Evolutionary conservation across 2,329 filamentous ascomycete genomes (phyloP), one percentile per base, ranked within the genome.

Genomic region (Colletotrichum scovillei): DNA sequence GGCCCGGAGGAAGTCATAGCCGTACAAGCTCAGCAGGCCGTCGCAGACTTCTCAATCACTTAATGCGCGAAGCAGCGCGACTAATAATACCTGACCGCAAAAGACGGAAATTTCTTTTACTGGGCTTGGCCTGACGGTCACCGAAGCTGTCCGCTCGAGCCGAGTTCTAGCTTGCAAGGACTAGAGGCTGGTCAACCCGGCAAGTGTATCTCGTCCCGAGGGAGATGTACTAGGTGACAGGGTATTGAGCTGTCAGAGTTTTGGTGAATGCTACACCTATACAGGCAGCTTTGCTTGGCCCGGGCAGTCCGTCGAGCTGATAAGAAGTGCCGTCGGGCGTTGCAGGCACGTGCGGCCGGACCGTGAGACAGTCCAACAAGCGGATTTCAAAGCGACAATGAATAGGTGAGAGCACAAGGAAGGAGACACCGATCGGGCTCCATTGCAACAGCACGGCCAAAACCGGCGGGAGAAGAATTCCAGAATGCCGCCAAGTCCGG

Each of bases 391-490:
- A 49, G 19, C 16, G 42, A 49, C 5, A 42, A 19, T 19, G 38
- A 42, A 42, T 42, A 42, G 7, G 38, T 42, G 32, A 42, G n/a
- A 26, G 19, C 11, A 28, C 14, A 9, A 32, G n/a, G 46, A 8
- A 8, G 11, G 26, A 22, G 42, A 22, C 60, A 19, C 28, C 60
- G 22, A 14, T 63, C 60, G 2, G 12, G n/a, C 6, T 42, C 38
- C 38, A 42, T 42, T 52, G 60, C 9, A 52, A 14, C 19, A 19
- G 42, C 42, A 49, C 19, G 19, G n/a, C 46, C 52, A 38, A 53
- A 42, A 24, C 32, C 55, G 64, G 58, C 67, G 60, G 70, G 59
- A 70, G 70, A 70, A 73, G 30, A 53, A 19, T 70, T 65, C 67
- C 67, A 73, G 70, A 73, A 70, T 24, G 28, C 24, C 32, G 32